These are phyloP conservation scores for Powellomyces hirtus DNA, from an alignment of 192 early-diverging fungal species.

Conservation along the genomic window DNA sequence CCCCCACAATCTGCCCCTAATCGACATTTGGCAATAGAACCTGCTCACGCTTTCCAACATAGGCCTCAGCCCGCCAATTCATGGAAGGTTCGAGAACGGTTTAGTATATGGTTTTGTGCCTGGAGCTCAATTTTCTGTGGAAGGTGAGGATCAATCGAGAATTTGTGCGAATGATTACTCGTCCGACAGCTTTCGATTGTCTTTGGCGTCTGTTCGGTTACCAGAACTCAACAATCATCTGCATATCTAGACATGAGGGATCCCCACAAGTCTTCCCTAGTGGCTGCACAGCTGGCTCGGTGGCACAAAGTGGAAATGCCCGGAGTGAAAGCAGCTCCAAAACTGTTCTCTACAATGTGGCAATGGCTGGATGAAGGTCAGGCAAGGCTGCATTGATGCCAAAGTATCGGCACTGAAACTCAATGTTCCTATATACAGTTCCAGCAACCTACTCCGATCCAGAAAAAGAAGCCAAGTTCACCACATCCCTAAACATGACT, in stretches of 20 bases:
- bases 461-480: conserved; percentile 55
- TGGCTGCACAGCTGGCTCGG: conserved; percentile 72
- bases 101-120: conserved; percentile 87
- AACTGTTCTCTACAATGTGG: conserved; percentile 68
- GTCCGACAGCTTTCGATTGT: too few species aligned
- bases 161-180: too few species aligned
- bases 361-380: conserved; percentile 70
- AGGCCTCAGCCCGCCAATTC: conserved; percentile 70
- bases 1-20: background rate
- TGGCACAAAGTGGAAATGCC: conserved; percentile 76
- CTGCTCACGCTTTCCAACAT: conserved; percentile 69
- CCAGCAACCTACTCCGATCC: conserved; percentile 57
- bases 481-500: conserved; percentile 12
- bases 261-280: conserved; percentile 66
- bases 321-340: conserved; percentile 36
- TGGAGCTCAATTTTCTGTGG: conserved; percentile 66
- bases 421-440: conserved; percentile 40
- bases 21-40: conserved; percentile 54
- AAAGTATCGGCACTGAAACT: background rate
- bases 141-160: conserved; percentile 39
- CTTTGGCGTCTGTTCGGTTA: too few species aligned
- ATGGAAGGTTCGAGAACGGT: conserved; percentile 88
- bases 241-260: conserved; percentile 64
- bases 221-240: too few species aligned
- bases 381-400: conserved; percentile 6